Conservation (phyloP, 768 basidiomycete species). For the Boletus tylopilopsis region DNA sequence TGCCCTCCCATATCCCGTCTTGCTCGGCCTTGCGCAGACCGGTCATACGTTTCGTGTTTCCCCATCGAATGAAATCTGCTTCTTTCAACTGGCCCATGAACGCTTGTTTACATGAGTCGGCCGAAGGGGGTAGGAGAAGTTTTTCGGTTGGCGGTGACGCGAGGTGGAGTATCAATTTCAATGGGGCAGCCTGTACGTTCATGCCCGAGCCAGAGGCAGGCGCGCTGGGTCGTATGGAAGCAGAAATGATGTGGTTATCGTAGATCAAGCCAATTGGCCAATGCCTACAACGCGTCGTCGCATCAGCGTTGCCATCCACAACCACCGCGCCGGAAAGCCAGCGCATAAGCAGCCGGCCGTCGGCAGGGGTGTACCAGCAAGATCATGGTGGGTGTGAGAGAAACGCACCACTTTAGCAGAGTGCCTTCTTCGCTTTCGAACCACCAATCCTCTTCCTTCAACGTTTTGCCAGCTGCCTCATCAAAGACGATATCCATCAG, state of each 20-base stretch:
- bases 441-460: slow-evolving; percentile 96
- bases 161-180: slow-evolving; percentile 83
- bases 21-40: slow-evolving; percentile 87
- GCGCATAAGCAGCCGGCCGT: not conserved
- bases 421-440: slow-evolving; percentile 87
- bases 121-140: slow-evolving; percentile 71
- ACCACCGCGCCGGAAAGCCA: not conserved
- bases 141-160: slow-evolving; percentile 85
- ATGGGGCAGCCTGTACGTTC: slow-evolving; percentile 45
- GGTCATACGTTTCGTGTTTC: slow-evolving; percentile 92
- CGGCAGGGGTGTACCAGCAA: not conserved
- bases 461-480: slow-evolving; percentile 65
- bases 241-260: slow-evolving; percentile 72
- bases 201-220: slow-evolving; percentile 38
- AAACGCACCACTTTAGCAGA: slow-evolving; percentile 79
- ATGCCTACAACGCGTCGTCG: slow-evolving; percentile 60
- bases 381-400: not conserved
- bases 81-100: slow-evolving; percentile 97
- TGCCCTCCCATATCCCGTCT: slow-evolving; percentile 96
- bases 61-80: slow-evolving; percentile 96
- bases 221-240: slow-evolving; percentile 44
- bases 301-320: slow-evolving; percentile 8
- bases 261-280: slow-evolving; percentile 97
- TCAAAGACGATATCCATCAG: slow-evolving; percentile 92
- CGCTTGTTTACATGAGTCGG: slow-evolving; percentile 87